Evolutionary conservation across 2,329 filamentous ascomycete genomes (phyloP), one percentile per base, ranked within the genome.

Genomic region (Escovopsis sp.): DNA sequence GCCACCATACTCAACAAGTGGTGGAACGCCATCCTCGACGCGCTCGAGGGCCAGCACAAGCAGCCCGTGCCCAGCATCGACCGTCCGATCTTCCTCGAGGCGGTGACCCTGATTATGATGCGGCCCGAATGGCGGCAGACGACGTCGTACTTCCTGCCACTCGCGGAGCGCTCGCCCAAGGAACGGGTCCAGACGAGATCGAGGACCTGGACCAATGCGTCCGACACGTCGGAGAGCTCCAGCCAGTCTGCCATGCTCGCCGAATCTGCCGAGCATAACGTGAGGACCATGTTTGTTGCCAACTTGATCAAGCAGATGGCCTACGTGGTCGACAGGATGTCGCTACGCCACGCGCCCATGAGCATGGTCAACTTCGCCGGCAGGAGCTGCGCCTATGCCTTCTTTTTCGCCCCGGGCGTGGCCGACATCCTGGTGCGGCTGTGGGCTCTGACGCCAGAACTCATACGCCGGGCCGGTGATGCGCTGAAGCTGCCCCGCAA

Each of bases 361-460:
- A 79, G 74, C 45, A 55, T 86, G 39, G 82, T 94, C 39, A 79
- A 80, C 21, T 94, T 94, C 52, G 85, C 83, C 36, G 87, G 84
- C 40, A 92, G 90, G 57, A 83, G 85, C 4, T 88, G 82, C 49
- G 86, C 87, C 2, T 94, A 92, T 55, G 86, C 84, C 21, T 94
- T 93, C 56, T 90, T 88, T 59, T 94, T 93, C 49, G 87, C 83
- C 19, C 84, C 85, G 0, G 84, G 84, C 4, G 72, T 93, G 36
- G 80, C 84, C 7, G 85, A 93, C 49, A 72, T 93, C 34, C 65
- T 94, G 33, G 72, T 88, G 18, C 74, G 85, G 13, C 62, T 94
- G 5, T 94, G 87, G 86, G 74, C 72, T 27, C 65, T 84, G 15
- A 72, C 76, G 3, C 62, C 77, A 4, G 75, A 77, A 38, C 61